Evolutionary conservation across 805 yeast genomes (phyloP).

Genomic region (Teunomyces aglyptinius): DNA sequence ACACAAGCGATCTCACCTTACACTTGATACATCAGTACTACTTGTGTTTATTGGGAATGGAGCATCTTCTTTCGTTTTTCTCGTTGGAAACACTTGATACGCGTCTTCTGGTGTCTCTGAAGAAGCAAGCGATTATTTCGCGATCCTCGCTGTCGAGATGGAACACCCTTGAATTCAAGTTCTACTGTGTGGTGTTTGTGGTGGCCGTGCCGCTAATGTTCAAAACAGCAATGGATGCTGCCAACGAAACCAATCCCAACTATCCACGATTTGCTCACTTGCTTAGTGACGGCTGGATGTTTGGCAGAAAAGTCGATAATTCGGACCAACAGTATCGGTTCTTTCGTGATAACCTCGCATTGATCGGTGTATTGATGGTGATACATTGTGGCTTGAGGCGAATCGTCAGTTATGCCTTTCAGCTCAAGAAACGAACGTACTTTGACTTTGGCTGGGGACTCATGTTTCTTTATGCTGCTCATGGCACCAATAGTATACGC

Average conservation of each 20-base stretch:
- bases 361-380: conserved; percentile 53
- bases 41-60: too few species aligned
- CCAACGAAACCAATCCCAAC: conserved; percentile 71
- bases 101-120: conserved; percentile 38
- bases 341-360: conserved; percentile 75
- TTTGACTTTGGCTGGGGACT: conserved; percentile 77
- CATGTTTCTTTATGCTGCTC: conserved; percentile 65
- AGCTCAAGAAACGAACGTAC: conserved; percentile 39
- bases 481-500: conserved; percentile 72
- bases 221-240: conserved; percentile 77
- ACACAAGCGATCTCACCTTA: not conserved
- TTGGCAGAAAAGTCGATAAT: conserved; percentile 88
- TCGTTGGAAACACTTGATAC: conserved; percentile 52
- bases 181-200: conserved; percentile 63
- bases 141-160: conserved; percentile 57
- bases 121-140: conserved; percentile 29
- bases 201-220: conserved; percentile 81
- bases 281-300: conserved; percentile 81
- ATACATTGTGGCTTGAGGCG: conserved; percentile 56
- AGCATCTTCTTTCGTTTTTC: conserved; percentile 36
- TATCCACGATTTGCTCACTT: conserved; percentile 60
- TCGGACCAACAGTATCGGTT: conserved; percentile 87
- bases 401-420: conserved; percentile 16
- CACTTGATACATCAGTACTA: too few species aligned
- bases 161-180: conserved; percentile 70